Percentiles rank a stretch among this genome's conserved stretches.
phyloP scores from a whole-genome alignment of 495 filamentous ascomycete species.

The Haplographium delicatum region DNA sequence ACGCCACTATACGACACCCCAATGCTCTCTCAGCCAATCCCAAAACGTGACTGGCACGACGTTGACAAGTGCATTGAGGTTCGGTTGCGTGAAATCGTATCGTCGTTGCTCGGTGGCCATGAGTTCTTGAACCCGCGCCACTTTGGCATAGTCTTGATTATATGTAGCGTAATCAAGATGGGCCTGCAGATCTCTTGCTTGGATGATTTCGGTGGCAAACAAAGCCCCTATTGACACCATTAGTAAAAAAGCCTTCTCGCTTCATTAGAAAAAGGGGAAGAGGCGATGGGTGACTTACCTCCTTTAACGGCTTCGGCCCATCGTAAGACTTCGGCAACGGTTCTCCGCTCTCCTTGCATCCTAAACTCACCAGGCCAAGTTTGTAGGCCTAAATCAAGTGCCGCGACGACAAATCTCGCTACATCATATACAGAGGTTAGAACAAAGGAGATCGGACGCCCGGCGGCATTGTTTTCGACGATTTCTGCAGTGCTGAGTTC shows the following conservation, averaged over 20 bases:
- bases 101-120: slow-evolving; percentile 43
- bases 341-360: slow-evolving; percentile 58
- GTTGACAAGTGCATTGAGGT: slow-evolving; percentile 36
- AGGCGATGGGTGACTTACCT: slow-evolving; percentile 21
- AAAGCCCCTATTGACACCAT: slow-evolving; percentile 2
- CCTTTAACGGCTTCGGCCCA: slow-evolving; percentile 20
- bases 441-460: slow-evolving; percentile 49
- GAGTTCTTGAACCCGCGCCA: slow-evolving; percentile 29
- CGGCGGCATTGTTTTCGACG: slow-evolving; percentile 42
- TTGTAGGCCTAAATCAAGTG: slow-evolving; percentile 51
- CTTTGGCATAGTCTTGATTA: slow-evolving; percentile 18
- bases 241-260: not conserved
- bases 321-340: slow-evolving; percentile 43
- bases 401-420: slow-evolving; percentile 57
- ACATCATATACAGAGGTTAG: slow-evolving; percentile 60
- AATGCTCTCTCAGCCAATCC: slow-evolving; percentile 35
- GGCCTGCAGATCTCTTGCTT: slow-evolving; percentile 13
- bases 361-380: slow-evolving; percentile 62
- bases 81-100: slow-evolving; percentile 41
- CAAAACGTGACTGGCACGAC: slow-evolving; percentile 35
- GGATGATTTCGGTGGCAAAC: slow-evolving; percentile 16
- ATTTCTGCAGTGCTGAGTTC: slow-evolving; percentile 50
- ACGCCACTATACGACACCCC: no score
- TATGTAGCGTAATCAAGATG: slow-evolving; percentile 23
- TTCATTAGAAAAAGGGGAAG: not conserved